Evolutionary conservation across 208 protist genomes (phyloP).

Genomic region (Trypanosoma theileri): DNA sequence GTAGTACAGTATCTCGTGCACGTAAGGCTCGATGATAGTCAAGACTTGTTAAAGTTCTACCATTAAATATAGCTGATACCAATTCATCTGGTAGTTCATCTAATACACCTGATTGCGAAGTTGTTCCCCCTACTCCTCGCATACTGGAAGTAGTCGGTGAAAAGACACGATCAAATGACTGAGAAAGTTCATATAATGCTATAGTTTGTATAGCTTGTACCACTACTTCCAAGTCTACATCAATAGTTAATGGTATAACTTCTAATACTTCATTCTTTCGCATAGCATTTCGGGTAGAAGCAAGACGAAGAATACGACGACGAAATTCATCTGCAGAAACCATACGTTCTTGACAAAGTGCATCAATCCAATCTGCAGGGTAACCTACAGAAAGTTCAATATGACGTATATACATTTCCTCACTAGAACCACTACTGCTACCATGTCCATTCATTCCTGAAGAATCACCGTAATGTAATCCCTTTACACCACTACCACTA

Average conservation of each 20-base stretch:
- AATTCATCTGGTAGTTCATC: conserved; percentile 69
- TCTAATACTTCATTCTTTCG: conserved; percentile 74
- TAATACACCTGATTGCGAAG: conserved; percentile 42
- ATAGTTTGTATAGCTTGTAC: conserved; percentile 65
- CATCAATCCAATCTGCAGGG: conserved; percentile 83
- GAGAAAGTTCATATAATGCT: conserved; percentile 68
- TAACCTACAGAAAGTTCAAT: conserved; percentile 84
- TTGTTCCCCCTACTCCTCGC: background rate
- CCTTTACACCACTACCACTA: background rate
- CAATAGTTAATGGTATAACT: conserved; percentile 78
- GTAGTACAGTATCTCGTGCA: conserved; percentile 76
- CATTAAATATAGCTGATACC: conserved; percentile 51
- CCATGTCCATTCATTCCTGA: too few relatives aligned
- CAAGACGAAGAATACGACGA: conserved; percentile 55
- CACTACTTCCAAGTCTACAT: conserved; percentile 73
- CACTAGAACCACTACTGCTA: background rate
- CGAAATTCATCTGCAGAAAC: conserved; percentile 67
- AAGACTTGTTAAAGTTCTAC: conserved; percentile 43
- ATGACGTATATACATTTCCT: conserved; percentile 35
- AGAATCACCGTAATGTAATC: background rate
- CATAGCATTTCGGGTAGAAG: conserved; percentile 60
- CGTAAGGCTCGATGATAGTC: conserved; percentile 80
- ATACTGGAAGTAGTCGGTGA: background rate
- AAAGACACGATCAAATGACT: conserved; percentile 60
- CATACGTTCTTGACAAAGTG: conserved; percentile 52